Conservation (phyloP, 352 stramenopile species). For the Phytophthora litchii region DNA sequence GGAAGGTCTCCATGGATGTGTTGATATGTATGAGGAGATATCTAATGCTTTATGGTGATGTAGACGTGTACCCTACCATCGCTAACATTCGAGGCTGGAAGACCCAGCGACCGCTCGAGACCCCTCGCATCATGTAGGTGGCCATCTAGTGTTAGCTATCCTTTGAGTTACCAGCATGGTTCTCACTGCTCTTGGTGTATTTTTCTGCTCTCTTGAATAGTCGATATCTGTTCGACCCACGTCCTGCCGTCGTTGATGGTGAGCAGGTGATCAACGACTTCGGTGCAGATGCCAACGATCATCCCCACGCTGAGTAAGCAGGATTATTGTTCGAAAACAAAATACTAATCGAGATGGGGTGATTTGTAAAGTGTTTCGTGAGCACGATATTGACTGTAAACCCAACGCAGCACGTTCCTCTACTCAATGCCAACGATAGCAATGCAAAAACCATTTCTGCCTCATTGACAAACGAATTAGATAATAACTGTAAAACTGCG, state of each 20-base stretch:
- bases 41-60: constrained; percentile 20
- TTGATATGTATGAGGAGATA: not conserved
- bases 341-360: constrained; percentile 5
- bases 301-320: constrained; percentile 65
- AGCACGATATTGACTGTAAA: not conserved
- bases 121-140: constrained; percentile 90
- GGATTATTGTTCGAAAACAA: constrained; percentile 20
- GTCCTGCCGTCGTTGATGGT: constrained; percentile 43
- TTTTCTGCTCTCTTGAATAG: constrained; percentile 30
- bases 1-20: not conserved
- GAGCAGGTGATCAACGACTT: constrained; percentile 74
- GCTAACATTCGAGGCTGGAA: constrained; percentile 96
- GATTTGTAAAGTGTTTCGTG: constrained; percentile 2
- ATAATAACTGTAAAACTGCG: constrained; percentile 16
- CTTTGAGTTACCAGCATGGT: not conserved
- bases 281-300: constrained; percentile 41
- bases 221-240: constrained; percentile 68
- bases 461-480: constrained; percentile 25
- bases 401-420: not conserved
- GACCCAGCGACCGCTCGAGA: constrained; percentile 90
- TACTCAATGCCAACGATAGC: constrained; percentile 7
- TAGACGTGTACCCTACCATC: constrained; percentile 98
- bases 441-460: constrained; percentile 20
- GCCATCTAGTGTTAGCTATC: not conserved
- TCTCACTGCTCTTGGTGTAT: constrained; percentile 6